Percentiles rank a stretch among this genome's conserved stretches.
Evolutionary conservation across 202 grass and related monocot species (phyloP).

Genomic region (Elaeis oleifera): DNA sequence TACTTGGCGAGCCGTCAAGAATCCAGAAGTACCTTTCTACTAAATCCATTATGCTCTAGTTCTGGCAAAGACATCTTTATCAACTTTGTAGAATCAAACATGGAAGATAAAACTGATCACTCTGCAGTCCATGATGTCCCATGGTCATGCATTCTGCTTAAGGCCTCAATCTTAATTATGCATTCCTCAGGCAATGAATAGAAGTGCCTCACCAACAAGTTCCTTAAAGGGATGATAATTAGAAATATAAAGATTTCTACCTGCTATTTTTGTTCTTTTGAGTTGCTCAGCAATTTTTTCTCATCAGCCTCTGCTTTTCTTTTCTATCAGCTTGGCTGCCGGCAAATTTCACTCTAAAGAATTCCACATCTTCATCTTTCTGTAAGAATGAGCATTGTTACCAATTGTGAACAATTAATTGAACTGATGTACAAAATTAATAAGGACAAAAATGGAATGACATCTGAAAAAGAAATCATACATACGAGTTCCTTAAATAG

Average conservation of each 20-base stretch:
- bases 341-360: slow-evolving; percentile 59
- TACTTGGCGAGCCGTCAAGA: too few relatives aligned
- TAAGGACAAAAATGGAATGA: too few relatives aligned
- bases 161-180: too few relatives aligned
- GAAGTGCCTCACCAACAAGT: not conserved
- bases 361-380: slow-evolving; percentile 67
- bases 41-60: too few relatives aligned
- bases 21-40: too few relatives aligned
- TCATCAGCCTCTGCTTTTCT: slow-evolving; percentile 54
- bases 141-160: too few relatives aligned
- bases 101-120: too few relatives aligned
- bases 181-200: not conserved
- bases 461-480: not conserved
- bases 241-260: slow-evolving; percentile 17
- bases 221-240: slow-evolving; percentile 7
- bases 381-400: slow-evolving; percentile 33
- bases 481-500: slow-evolving; percentile 65
- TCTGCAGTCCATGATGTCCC: too few relatives aligned
- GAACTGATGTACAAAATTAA: not conserved
- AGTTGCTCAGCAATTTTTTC: slow-evolving; percentile 51
- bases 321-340: slow-evolving; percentile 87
- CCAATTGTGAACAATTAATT: slow-evolving; percentile 4
- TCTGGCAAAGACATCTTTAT: too few relatives aligned
- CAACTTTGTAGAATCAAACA: too few relatives aligned
- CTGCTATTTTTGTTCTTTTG: slow-evolving; percentile 71